Evolutionary conservation across 2,329 filamentous ascomycete species (phyloP).

Genomic region (Xylogone sp.): DNA sequence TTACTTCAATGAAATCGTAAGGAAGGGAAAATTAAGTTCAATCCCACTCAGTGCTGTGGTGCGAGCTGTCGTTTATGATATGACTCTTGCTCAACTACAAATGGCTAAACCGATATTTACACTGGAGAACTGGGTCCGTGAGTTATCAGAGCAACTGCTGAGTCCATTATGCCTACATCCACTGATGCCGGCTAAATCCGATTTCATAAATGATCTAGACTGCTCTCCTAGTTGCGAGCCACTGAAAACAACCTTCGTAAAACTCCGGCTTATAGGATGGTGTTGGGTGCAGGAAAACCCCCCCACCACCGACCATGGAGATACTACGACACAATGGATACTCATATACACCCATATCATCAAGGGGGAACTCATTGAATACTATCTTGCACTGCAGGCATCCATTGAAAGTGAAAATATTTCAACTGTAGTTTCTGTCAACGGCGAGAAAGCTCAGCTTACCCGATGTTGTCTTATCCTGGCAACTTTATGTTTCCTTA

Average conservation of each 20-base stretch:
- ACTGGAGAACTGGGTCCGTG: neutral
- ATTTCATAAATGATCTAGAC: neutral
- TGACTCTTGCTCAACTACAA: neutral
- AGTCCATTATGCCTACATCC: neutral
- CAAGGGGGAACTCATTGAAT: neutral
- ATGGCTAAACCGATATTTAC: neutral
- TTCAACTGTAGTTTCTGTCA: neutral
- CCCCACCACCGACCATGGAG: neutral
- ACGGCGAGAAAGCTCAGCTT: neutral
- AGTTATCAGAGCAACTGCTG: neutral
- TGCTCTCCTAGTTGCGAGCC: neutral
- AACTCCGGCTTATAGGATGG: neutral
- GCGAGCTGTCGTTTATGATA: neutral
- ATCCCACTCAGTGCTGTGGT: neutral
- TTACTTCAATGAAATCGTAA: neutral
- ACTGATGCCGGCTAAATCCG: neutral
- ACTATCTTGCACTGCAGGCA: neutral
- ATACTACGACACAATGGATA: neutral
- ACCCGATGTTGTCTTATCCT: neutral
- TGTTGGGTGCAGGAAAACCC: neutral
- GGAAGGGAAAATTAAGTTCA: neutral
- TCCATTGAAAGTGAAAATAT: neutral
- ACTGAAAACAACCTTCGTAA: neutral
- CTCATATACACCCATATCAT: neutral
- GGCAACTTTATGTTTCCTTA: neutral